These are phyloP conservation scores for Cetraspora pellucida DNA, from an alignment of 192 early-diverging fungal species.

Conservation along the genomic window DNA sequence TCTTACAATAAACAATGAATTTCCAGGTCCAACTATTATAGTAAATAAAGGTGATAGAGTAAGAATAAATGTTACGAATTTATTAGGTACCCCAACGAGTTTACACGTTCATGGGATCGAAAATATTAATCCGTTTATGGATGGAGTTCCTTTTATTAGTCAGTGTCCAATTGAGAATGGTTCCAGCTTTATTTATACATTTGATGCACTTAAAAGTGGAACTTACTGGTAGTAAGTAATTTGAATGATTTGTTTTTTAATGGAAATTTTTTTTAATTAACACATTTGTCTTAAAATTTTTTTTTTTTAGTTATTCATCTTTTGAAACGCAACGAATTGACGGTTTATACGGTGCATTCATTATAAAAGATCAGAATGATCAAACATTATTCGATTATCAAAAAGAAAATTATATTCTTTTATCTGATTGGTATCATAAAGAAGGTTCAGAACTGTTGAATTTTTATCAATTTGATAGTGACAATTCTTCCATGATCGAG, in stretches of 20 bases:
- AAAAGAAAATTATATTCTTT: conserved; percentile 41
- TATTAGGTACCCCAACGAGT: conserved; percentile 46
- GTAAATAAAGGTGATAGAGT: neutral
- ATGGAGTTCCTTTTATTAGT: conserved; percentile 67
- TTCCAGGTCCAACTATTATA: neutral
- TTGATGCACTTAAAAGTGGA: conserved; percentile 44
- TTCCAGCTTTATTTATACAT: conserved; percentile 46
- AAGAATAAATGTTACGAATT: conserved; percentile 36
- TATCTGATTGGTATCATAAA: conserved; percentile 53
- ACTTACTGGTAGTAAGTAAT: conserved; percentile 44
- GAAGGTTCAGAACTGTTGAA: conserved; percentile 33
- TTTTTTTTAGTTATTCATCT: conserved; percentile 53
- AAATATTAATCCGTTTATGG: conserved; percentile 44
- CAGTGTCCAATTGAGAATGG: conserved; percentile 54
- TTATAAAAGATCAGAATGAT: conserved; percentile 44
- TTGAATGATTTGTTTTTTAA: conserved; percentile 10
- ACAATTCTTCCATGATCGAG: conserved; percentile 8
- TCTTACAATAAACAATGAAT: neutral
- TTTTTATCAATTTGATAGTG: conserved; percentile 27
- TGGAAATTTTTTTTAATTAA: conserved; percentile 13
- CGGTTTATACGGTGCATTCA: conserved; percentile 44
- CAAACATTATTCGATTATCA: conserved; percentile 44
- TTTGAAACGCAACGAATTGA: conserved; percentile 48
- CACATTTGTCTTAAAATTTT: conserved; percentile 33
- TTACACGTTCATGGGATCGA: conserved; percentile 58